Evolutionary conservation across 768 basidiomycete species (phyloP).

Genomic region (Boletellus ananiceps): DNA sequence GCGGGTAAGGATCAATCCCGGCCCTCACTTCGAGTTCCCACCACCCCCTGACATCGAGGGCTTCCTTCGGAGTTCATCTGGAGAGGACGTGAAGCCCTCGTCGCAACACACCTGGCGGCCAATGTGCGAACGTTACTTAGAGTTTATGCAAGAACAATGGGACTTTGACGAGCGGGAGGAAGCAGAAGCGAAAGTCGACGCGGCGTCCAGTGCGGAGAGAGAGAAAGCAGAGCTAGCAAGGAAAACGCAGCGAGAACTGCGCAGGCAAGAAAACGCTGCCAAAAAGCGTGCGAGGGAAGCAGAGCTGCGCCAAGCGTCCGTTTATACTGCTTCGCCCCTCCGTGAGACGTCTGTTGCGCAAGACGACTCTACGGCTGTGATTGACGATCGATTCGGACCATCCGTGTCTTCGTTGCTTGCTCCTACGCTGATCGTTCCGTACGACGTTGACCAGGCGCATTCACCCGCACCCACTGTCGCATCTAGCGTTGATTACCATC

Average conservation of each 20-base stretch:
- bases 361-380: constrained; percentile 21
- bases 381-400: constrained; percentile 28
- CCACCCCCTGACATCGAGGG: constrained; percentile 78
- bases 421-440: constrained; percentile 20
- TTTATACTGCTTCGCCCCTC: constrained; percentile 22
- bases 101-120: constrained; percentile 63
- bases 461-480: constrained; percentile 51
- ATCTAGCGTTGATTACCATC: constrained; percentile 43
- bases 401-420: constrained; percentile 25
- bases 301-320: constrained; percentile 21
- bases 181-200: constrained; percentile 49
- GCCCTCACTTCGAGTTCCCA: constrained; percentile 78
- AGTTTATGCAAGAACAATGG: constrained; percentile 83
- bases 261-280: constrained; percentile 49
- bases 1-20: constrained; percentile 78
- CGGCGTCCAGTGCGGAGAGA: constrained; percentile 39
- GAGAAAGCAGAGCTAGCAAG: constrained; percentile 36
- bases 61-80: constrained; percentile 39
- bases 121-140: constrained; percentile 76
- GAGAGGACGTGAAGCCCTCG: constrained; percentile 29
- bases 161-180: constrained; percentile 75
- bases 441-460: constrained; percentile 33
- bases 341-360: constrained; percentile 29
- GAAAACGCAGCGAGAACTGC: constrained; percentile 44
- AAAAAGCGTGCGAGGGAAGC: constrained; percentile 45